Percentiles rank a stretch among this genome's conserved stretches.
Evolutionary conservation across 2,329 filamentous ascomycete genomes (phyloP).

Genomic region (Penicillium frequentans): DNA sequence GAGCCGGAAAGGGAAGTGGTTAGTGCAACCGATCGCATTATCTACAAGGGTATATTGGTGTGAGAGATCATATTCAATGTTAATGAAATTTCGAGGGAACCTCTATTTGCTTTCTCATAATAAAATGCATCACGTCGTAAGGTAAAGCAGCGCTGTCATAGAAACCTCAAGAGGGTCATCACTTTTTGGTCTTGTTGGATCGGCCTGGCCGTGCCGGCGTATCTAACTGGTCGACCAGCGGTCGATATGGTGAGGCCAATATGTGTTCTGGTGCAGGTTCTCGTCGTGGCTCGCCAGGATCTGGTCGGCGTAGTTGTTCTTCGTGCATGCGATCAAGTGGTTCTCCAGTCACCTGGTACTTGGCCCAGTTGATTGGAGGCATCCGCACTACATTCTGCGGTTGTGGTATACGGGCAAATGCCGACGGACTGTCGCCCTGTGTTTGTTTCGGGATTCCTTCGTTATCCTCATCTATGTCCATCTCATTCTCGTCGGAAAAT

Average conservation of each 20-base stretch:
- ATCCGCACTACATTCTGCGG: conserved; percentile 81
- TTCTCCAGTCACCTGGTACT: conserved; percentile 87
- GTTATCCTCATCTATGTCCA: conserved; percentile 36
- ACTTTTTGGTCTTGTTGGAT: conserved; percentile 35
- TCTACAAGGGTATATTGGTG: neutral
- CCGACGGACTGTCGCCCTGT: conserved; percentile 6
- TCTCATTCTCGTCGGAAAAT: conserved; percentile 38
- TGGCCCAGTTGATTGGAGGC: conserved; percentile 90
- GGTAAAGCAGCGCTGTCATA: conserved; percentile 11
- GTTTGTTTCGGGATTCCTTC: conserved; percentile 22
- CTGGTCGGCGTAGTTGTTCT: conserved; percentile 70
- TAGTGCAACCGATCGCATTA: neutral
- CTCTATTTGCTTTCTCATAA: conserved; percentile 8
- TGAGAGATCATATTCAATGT: neutral
- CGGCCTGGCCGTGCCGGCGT: conserved; percentile 32
- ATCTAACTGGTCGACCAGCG: conserved; percentile 55
- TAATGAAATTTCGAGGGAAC: conserved; percentile 3
- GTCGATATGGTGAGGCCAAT: conserved; percentile 60
- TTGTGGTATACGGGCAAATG: conserved; percentile 67
- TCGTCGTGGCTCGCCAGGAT: conserved; percentile 41
- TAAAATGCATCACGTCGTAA: conserved; percentile 26
- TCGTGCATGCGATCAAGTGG: conserved; percentile 80
- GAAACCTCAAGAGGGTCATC: conserved; percentile 16
- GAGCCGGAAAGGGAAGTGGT: neutral
- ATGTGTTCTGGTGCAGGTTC: conserved; percentile 49